These are phyloP conservation scores for Colletotrichum cuscutae DNA, from an alignment of 2,329 filamentous ascomycete species.

Conservation along the genomic window DNA sequence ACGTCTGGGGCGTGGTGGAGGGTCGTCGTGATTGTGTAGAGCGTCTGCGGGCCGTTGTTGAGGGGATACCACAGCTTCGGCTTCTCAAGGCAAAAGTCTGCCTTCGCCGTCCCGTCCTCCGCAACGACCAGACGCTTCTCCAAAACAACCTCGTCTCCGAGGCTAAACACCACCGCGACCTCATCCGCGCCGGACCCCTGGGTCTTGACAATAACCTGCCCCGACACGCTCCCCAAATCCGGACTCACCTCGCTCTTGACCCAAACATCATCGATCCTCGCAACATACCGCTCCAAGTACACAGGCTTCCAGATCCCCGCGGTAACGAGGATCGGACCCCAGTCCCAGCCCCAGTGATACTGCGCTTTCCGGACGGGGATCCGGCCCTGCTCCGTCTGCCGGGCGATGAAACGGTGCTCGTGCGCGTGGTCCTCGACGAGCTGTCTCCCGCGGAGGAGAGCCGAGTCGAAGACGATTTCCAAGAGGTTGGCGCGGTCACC, in stretches of 20 bases:
- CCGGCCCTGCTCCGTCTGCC: conserved; percentile 54
- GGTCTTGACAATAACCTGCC: conserved; percentile 50
- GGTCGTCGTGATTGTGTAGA: conserved; percentile 28
- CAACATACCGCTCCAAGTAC: conserved; percentile 70
- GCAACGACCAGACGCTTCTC: conserved; percentile 18
- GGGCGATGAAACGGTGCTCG: conserved; percentile 66
- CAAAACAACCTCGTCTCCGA: conserved; percentile 33
- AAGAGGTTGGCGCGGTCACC: conserved; percentile 53
- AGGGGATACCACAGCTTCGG: conserved; percentile 36
- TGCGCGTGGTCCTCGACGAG: conserved; percentile 61
- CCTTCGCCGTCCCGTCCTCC: background rate
- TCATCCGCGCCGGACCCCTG: conserved; percentile 42
- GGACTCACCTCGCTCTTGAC: conserved; percentile 47
- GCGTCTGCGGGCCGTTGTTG: conserved; percentile 28
- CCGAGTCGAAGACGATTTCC: conserved; percentile 67
- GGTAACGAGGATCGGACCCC: conserved; percentile 72
- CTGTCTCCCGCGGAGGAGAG: conserved; percentile 61
- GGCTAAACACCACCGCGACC: conserved; percentile 42
- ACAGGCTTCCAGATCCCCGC: conserved; percentile 75
- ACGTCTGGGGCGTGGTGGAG: conserved; percentile 6
- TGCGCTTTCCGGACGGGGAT: conserved; percentile 67
- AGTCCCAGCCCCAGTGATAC: conserved; percentile 79
- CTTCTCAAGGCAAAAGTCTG: conserved; percentile 14
- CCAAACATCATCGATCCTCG: conserved; percentile 68
- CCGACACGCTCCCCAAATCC: conserved; percentile 50